A percentile compares a stretch with the other conserved stretches of the same genome.
phyloP scores from a whole-genome alignment of 2,329 filamentous ascomycete species.

The Passalora sequoiae region DNA sequence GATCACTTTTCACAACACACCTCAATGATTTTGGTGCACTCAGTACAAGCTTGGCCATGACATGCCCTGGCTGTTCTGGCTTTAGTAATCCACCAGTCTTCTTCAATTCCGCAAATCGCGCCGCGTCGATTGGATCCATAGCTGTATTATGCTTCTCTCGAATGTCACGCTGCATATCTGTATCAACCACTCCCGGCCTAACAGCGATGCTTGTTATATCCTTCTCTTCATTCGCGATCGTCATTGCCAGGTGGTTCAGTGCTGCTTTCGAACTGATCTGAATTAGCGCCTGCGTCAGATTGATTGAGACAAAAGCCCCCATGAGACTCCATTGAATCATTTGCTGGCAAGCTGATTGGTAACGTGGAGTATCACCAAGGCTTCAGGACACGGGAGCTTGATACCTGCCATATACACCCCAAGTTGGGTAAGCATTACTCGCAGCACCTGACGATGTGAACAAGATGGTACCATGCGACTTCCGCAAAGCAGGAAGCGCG shows the following conservation, averaged over 20 bases:
- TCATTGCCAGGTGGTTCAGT: slow-evolving; percentile 70
- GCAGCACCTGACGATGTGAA: slow-evolving; percentile 78
- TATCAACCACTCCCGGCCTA: slow-evolving; percentile 77
- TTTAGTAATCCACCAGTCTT: slow-evolving; percentile 65
- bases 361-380: too few species aligned
- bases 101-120: slow-evolving; percentile 65
- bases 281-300: too few species aligned
- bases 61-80: slow-evolving; percentile 71
- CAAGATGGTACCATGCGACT: slow-evolving; percentile 64
- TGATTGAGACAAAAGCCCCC: too few species aligned
- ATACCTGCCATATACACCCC: slow-evolving; percentile 77
- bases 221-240: slow-evolving; percentile 71
- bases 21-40: slow-evolving; percentile 60
- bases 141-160: slow-evolving; percentile 62
- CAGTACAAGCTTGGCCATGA: slow-evolving; percentile 74
- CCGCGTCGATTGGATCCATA: slow-evolving; percentile 55
- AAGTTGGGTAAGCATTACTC: slow-evolving; percentile 59
- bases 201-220: slow-evolving; percentile 68
- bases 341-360: too few species aligned
- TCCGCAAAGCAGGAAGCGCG: slow-evolving; percentile 63
- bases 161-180: slow-evolving; percentile 82
- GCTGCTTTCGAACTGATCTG: slow-evolving; percentile 84
- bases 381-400: too few species aligned
- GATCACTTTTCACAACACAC: too few species aligned
- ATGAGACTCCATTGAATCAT: too few species aligned